Percentiles rank a stretch among this genome's conserved stretches.
Evolutionary conservation across 1,284 basidiomycete genomes (phyloP).

Genomic region (Heterobasidion irregulare): DNA sequence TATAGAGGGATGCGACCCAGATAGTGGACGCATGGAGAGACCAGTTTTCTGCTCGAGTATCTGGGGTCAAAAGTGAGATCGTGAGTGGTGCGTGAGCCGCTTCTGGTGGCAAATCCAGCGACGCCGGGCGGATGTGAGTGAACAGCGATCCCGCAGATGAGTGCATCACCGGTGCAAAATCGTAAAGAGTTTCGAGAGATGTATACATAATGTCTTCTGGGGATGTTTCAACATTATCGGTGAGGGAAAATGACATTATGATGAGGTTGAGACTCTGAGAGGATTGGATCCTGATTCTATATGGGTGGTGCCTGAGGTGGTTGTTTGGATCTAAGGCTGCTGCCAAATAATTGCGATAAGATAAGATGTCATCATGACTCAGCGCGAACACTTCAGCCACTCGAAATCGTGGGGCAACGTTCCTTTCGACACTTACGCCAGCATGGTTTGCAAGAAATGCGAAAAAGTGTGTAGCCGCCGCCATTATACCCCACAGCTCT

Average conservation of each 20-base stretch:
- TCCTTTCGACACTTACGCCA: conserved; percentile 1
- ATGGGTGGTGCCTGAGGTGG: too few species aligned
- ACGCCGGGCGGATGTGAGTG: conserved; percentile 13
- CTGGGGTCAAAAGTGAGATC: conserved; percentile 44
- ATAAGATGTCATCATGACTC: background rate
- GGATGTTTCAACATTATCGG: conserved; percentile 15
- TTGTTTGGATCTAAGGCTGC: too few species aligned
- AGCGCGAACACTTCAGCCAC: background rate
- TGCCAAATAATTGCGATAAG: background rate
- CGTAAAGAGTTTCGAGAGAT: conserved; percentile 54
- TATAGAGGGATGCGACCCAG: conserved; percentile 58
- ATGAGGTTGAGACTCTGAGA: too few species aligned
- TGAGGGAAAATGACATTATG: too few species aligned
- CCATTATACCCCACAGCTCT: background rate
- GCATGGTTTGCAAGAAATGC: conserved; percentile 74
- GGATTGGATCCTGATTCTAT: too few species aligned
- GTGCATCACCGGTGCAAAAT: conserved; percentile 48
- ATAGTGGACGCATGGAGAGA: conserved; percentile 65
- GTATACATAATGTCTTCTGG: conserved; percentile 59
- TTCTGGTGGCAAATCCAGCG: background rate
- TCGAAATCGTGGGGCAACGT: background rate
- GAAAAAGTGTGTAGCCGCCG: conserved; percentile 41
- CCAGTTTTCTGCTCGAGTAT: conserved; percentile 63
- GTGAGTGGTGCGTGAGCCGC: conserved; percentile 5
- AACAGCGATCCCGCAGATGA: conserved; percentile 41